These are phyloP conservation scores for Malus domestica DNA, from an alignment of 306 rosid species.

Conservation along the genomic window DNA sequence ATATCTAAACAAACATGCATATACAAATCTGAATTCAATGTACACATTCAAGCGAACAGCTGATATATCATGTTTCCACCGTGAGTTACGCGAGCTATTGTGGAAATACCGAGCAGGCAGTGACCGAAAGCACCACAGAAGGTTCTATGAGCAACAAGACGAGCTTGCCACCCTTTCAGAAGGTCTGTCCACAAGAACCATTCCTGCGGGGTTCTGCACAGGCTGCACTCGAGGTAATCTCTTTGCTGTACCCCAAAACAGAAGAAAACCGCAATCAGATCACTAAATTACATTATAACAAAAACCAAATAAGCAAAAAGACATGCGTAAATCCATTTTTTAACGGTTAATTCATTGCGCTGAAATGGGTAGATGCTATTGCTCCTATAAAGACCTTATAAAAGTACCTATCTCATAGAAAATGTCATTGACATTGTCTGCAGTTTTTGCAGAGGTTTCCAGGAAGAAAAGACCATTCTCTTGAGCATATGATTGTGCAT, in stretches of 20 bases:
- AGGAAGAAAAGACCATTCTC: slow-evolving; percentile 54
- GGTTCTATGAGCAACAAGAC: slow-evolving; percentile 39
- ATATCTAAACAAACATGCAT: slow-evolving; percentile 20
- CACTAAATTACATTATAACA: neutral
- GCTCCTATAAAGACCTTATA: neutral
- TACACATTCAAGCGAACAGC: slow-evolving; percentile 14
- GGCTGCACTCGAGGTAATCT: slow-evolving; percentile 52
- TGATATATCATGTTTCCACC: slow-evolving; percentile 5
- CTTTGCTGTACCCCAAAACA: slow-evolving; percentile 28
- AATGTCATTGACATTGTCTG: slow-evolving; percentile 49
- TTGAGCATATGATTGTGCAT: slow-evolving; percentile 54
- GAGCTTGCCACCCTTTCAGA: slow-evolving; percentile 44
- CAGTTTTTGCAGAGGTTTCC: slow-evolving; percentile 63
- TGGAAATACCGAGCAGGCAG: neutral
- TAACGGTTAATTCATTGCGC: neutral
- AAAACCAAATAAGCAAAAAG: neutral
- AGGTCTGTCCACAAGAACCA: slow-evolving; percentile 52
- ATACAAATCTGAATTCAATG: slow-evolving; percentile 25
- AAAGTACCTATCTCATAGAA: slow-evolving; percentile 51
- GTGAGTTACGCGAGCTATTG: slow-evolving; percentile 1
- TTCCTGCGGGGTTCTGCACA: slow-evolving; percentile 42
- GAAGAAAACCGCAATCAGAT: neutral
- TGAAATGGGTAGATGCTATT: neutral
- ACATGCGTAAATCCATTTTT: neutral
- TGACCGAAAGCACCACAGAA: neutral